These are phyloP conservation scores for Umbelopsis sp. DNA, from an alignment of 192 early-diverging fungal genomes.

Conservation along the genomic window DNA sequence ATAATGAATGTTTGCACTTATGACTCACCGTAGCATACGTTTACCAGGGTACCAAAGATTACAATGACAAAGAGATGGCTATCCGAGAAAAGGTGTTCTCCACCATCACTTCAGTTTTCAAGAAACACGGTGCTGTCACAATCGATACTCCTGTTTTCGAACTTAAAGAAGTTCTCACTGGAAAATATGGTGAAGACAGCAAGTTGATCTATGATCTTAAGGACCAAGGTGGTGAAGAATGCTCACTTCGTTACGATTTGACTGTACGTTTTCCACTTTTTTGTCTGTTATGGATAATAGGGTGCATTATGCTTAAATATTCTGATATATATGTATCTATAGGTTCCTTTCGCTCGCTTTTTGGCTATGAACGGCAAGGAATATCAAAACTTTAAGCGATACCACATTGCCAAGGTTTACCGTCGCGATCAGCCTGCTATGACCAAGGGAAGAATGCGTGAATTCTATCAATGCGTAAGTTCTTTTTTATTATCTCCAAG, in stretches of 20 bases:
- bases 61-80: constrained; percentile 96
- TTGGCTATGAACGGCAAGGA: constrained; percentile 88
- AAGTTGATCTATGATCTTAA: constrained; percentile 98
- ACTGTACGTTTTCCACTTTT: constrained; percentile 68
- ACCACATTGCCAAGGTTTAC: constrained; percentile 99
- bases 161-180: constrained; percentile 87
- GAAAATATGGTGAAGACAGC: constrained; percentile 98
- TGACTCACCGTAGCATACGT: neutral
- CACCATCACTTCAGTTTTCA: constrained; percentile 86
- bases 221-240: constrained; percentile 97
- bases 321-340: neutral
- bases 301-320: constrained; percentile 5
- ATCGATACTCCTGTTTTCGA: constrained; percentile 99
- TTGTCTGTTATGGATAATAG: neutral
- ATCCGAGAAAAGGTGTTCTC: constrained; percentile 89
- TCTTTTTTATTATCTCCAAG: neutral
- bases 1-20: neutral
- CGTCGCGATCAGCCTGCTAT: constrained; percentile 97
- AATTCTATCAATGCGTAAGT: constrained; percentile 95
- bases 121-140: constrained; percentile 95
- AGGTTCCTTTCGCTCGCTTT: constrained; percentile 94
- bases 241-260: constrained; percentile 94
- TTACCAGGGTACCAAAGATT: constrained; percentile 90
- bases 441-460: constrained; percentile 98
- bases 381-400: constrained; percentile 89